Conservation (phyloP, 495 filamentous ascomycete genomes). For the Hypoxylon fuscum region DNA sequence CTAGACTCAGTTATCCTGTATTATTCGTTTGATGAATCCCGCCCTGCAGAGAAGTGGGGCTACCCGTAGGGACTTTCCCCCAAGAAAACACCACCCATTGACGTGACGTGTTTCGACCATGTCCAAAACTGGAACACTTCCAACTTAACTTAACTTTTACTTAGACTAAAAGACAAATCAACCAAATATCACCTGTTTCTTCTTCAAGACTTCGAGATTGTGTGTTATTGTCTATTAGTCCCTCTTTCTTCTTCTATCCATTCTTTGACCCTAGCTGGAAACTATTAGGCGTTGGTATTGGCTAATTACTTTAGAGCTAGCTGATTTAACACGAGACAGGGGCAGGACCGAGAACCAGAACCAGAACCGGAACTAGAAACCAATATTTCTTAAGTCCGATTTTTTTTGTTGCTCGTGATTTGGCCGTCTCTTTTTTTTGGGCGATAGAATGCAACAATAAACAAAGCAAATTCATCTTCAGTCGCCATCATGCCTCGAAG, state of each 20-base stretch:
- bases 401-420: neutral
- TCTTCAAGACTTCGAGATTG: neutral
- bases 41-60: slow-evolving; percentile 19
- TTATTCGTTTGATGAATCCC: no score
- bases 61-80: neutral
- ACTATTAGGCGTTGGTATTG: slow-evolving; percentile 11
- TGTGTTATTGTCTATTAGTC: slow-evolving; percentile 10
- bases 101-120: slow-evolving; percentile 38
- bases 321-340: slow-evolving; percentile 34
- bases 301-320: slow-evolving; percentile 8
- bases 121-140: slow-evolving; percentile 9
- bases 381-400: slow-evolving; percentile 11
- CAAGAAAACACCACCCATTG: slow-evolving; percentile 6
- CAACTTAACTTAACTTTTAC: neutral
- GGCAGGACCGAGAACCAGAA: slow-evolving; percentile 11
- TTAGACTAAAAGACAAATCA: neutral
- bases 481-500: slow-evolving; percentile 48
- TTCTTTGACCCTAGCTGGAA: slow-evolving; percentile 32
- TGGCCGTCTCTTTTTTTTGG: neutral
- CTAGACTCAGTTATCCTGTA: no score
- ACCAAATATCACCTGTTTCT: slow-evolving; percentile 1
- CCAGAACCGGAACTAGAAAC: no score
- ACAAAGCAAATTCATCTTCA: slow-evolving; percentile 1
- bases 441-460: slow-evolving; percentile 29
- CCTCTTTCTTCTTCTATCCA: slow-evolving; percentile 24